A percentile compares a stretch with the other conserved stretches of the same genome.
Evolutionary conservation across 1,139 yeast genomes (phyloP).

Genomic region (Pichia norvegensis): DNA sequence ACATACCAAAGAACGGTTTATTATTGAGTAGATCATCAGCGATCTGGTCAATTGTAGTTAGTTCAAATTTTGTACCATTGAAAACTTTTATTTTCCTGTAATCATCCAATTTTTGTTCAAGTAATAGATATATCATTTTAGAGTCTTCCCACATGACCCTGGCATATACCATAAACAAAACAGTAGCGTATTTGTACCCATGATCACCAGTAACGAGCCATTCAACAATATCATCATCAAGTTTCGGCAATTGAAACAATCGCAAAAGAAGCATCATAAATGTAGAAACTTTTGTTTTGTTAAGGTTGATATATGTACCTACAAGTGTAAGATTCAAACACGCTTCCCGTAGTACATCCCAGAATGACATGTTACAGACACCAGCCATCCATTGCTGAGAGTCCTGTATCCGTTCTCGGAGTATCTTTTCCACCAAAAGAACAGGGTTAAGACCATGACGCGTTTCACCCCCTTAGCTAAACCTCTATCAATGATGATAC

Average conservation of each 20-base stretch:
- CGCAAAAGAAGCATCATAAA: slow-evolving; percentile 60
- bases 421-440: slow-evolving; percentile 54
- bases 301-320: slow-evolving; percentile 44
- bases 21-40: slow-evolving; percentile 44
- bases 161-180: slow-evolving; percentile 50
- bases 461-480: slow-evolving; percentile 25
- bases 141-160: slow-evolving; percentile 41
- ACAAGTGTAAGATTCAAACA: slow-evolving; percentile 28
- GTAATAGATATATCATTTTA: slow-evolving; percentile 37
- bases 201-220: slow-evolving; percentile 43
- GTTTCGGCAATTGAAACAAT: slow-evolving; percentile 56
- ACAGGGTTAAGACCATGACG: slow-evolving; percentile 43
- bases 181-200: slow-evolving; percentile 62
- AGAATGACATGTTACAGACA: slow-evolving; percentile 52
- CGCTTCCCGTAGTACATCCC: slow-evolving; percentile 38
- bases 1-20: slow-evolving; percentile 49
- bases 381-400: slow-evolving; percentile 61
- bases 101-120: slow-evolving; percentile 51
- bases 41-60: slow-evolving; percentile 49
- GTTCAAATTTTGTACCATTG: slow-evolving; percentile 13
- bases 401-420: slow-evolving; percentile 60
- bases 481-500: slow-evolving; percentile 30
- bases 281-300: slow-evolving; percentile 43
- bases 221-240: slow-evolving; percentile 39
- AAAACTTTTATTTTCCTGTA: slow-evolving; percentile 41